Evolutionary conservation across 805 yeast genomes (phyloP).

Genomic region (Wickerhamiella brachini): DNA sequence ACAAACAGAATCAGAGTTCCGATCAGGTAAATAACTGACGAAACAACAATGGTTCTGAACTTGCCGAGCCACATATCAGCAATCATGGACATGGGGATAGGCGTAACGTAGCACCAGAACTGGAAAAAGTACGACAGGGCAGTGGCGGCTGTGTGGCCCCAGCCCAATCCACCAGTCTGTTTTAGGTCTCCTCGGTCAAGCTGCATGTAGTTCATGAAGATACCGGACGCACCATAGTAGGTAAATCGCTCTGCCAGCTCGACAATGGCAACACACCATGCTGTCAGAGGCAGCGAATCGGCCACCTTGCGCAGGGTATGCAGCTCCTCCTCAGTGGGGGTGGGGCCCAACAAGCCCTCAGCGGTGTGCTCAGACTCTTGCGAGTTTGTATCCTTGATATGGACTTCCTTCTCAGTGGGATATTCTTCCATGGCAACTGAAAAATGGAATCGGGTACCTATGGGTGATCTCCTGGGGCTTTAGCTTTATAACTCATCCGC

Average conservation of each 20-base stretch:
- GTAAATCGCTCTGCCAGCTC: conserved; percentile 75
- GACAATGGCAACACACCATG: conserved; percentile 52
- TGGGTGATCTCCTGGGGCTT: not conserved
- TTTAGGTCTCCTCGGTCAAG: conserved; percentile 27
- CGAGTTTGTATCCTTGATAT: not conserved
- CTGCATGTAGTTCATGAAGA: conserved; percentile 71
- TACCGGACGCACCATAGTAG: conserved; percentile 64
- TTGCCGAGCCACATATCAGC: conserved; percentile 69
- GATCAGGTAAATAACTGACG: conserved; percentile 42
- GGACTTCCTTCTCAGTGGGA: not conserved
- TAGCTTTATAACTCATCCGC: not conserved
- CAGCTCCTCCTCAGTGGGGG: conserved; percentile 41
- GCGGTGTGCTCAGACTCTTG: not conserved
- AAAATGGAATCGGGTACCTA: not conserved
- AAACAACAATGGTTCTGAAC: conserved; percentile 50
- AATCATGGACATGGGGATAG: conserved; percentile 59
- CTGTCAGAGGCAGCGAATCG: conserved; percentile 38
- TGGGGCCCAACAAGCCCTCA: conserved; percentile 7
- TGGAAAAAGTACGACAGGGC: conserved; percentile 64
- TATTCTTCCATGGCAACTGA: not conserved
- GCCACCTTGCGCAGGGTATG: conserved; percentile 39
- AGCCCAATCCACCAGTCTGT: conserved; percentile 41
- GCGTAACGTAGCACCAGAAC: conserved; percentile 73
- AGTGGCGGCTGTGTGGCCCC: conserved; percentile 51
- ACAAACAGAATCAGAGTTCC: conserved; percentile 54